A percentile compares a stretch with the other conserved stretches of the same genome.
Conservation (phyloP, 2,329 filamentous ascomycete species). For the Venturiaceae sp. region DNA sequence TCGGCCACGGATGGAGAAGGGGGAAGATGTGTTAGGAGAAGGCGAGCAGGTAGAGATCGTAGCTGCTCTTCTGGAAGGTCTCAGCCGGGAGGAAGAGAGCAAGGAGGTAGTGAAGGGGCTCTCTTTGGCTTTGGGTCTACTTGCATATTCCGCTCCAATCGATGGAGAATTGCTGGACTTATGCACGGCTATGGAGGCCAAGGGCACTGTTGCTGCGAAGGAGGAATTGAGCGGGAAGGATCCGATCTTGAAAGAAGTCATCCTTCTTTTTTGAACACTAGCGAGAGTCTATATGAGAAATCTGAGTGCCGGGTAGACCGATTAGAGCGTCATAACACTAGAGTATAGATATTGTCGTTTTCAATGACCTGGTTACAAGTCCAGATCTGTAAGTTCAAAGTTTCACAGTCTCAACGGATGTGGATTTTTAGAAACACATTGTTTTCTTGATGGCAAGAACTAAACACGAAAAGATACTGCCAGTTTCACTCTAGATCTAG, state of each 20-base stretch:
- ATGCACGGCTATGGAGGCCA: constrained; percentile 67
- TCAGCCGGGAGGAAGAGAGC: constrained; percentile 31
- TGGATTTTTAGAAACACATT: too few relatives aligned
- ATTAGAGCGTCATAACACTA: background rate
- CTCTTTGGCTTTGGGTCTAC: constrained; percentile 63
- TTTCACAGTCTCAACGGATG: too few relatives aligned
- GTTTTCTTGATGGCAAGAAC: too few relatives aligned
- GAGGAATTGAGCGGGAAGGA: constrained; percentile 12
- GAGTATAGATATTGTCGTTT: background rate
- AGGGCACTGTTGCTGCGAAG: constrained; percentile 48
- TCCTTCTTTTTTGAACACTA: background rate
- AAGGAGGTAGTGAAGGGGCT: constrained; percentile 67
- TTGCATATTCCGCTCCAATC: constrained; percentile 60
- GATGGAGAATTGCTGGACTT: constrained; percentile 73
- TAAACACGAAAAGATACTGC: too few relatives aligned
- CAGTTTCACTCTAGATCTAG: background rate
- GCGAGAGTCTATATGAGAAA: background rate
- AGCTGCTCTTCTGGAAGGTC: constrained; percentile 70
- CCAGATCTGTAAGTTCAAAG: background rate
- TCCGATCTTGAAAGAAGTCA: constrained; percentile 2
- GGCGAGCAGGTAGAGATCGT: constrained; percentile 71
- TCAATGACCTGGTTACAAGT: background rate
- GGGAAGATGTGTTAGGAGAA: constrained; percentile 51
- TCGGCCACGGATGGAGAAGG: constrained; percentile 48
- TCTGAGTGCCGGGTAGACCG: background rate